Base-by-base conservation (phyloP, 768 basidiomycete species). In the Naematelia encephala region DNA sequence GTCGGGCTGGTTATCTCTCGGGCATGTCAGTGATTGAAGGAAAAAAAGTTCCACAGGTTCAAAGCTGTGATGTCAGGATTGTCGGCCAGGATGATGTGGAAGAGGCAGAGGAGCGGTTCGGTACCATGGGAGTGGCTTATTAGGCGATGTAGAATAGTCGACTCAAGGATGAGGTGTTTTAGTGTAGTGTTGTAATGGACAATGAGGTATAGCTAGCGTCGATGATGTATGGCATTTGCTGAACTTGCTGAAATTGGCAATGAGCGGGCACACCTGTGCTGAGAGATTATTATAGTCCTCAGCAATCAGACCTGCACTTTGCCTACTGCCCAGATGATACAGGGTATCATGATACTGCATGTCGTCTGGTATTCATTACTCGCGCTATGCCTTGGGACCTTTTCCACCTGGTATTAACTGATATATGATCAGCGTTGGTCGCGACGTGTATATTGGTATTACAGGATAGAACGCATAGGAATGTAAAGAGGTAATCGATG, bases 381-480 rank as follows among this genome's bases (percentile, higher is more conserved):
- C 29, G 27, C 51, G 42, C n/a, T n/a, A 45, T 27, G 70, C 63
- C 47, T 67, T 69, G 1, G 87, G 87, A 5, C 87, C 87, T 65
- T 82, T 82, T 61, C 87, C 87, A 5, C 86, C 86, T 34, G 86
- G 86, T 64, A 88, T 84, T 56, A 88, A 78, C 86, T 86, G 52
- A n/a, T 45, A n/a, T n/a, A n/a, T 19, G 5, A 22, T 63, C 48
- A 54, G 60, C 50, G 14, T 65, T 34, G 56, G 19, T 11, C 28
- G 22, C 27, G 26, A 11, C 13, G 5, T 30, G 13, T 34, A 14
- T 5, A 12, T n/a, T n/a, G n/a, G n/a, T n/a, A n/a, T n/a, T n/a
- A n/a, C n/a, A n/a, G n/a, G n/a, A n/a, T n/a, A n/a, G n/a, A n/a
- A n/a, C n/a, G n/a, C n/a, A n/a, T n/a, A n/a, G n/a, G n/a, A n/a